These are phyloP conservation scores for Ganoderma meredithae DNA, from an alignment of 1,284 basidiomycete genomes.

Conservation along the genomic window DNA sequence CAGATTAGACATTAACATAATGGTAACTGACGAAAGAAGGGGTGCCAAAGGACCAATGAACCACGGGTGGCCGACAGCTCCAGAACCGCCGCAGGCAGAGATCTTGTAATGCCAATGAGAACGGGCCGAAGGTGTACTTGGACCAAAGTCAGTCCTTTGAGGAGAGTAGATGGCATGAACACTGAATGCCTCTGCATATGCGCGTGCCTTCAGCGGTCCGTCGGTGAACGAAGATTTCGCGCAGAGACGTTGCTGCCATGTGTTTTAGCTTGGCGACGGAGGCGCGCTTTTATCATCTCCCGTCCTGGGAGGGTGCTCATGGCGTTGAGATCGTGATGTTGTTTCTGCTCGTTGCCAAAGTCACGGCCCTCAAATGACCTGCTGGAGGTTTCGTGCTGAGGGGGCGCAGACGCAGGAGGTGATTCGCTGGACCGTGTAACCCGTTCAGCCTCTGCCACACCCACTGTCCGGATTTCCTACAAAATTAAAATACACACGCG, in stretches of 20 bases:
- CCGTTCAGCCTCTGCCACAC: neutral
- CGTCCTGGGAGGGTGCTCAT: neutral
- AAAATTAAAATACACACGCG: no score
- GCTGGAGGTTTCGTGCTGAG: neutral
- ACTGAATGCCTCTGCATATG: neutral
- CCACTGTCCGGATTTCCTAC: constrained; percentile 1
- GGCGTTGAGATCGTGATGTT: neutral
- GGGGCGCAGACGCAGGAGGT: neutral
- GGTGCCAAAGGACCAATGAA: neutral
- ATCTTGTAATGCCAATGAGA: neutral
- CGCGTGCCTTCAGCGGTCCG: neutral
- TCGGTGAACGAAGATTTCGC: neutral
- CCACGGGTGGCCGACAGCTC: neutral
- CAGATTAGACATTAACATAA: neutral
- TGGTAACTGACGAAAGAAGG: neutral
- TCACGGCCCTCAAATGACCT: neutral
- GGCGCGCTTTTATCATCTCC: neutral
- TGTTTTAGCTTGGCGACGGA: neutral
- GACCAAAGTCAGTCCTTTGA: neutral
- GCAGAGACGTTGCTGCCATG: neutral
- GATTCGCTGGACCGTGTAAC: neutral
- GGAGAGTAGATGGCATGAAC: neutral
- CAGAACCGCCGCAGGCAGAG: neutral
- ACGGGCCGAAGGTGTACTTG: neutral
- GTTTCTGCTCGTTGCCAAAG: neutral